Evolutionary conservation across 306 rosid genomes (phyloP), one percentile per base, ranked within the genome.

Genomic region (Vigna mungo): DNA sequence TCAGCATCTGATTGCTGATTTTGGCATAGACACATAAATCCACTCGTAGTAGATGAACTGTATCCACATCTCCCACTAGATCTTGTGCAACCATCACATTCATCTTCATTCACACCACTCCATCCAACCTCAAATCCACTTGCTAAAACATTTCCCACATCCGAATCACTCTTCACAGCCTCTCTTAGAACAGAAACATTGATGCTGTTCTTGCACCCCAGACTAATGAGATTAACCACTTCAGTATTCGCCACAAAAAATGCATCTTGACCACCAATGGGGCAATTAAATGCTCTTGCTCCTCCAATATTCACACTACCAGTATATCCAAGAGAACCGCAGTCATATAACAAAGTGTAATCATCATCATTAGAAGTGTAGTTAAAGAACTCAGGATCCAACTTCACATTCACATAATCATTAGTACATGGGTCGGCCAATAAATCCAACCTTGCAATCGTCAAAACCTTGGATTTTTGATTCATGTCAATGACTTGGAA

Each of bases 71-170:
- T 78, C 4, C 86, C 90, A 7, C 86, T 77, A 5, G 71, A 68
- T 17, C 34, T 7, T 5, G 0, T 43, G 81, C 88, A 82, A 39
- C 21, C 9, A 39, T 62, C 43, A 55, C 86, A 80, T 21, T 2
- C 25, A 0, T 12, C 36, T 36, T 13, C 81, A 27, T 55, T 58
- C 36, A 51, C 52, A 7, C 54, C 81, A n/a, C 20, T 27, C 86
- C 88, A 87, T 5, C 11, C 7, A 6, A 87, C 74, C 69, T 87
- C 88, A 78, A 88, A 88, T 43, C 86, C 91, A 47, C 78, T 5
- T 7, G 1, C 62, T 48, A 88, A 30, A 65, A 80, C 74, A 17
- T 30, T 7, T 5, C 1, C 5, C 1, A 17, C 63, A 5, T 2
- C 15, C 1, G 8, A 23, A 4, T 13, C 20, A 1, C 41, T 37